phyloP scores from a whole-genome alignment of 768 basidiomycete species.

The Mycena polygramma region DNA sequence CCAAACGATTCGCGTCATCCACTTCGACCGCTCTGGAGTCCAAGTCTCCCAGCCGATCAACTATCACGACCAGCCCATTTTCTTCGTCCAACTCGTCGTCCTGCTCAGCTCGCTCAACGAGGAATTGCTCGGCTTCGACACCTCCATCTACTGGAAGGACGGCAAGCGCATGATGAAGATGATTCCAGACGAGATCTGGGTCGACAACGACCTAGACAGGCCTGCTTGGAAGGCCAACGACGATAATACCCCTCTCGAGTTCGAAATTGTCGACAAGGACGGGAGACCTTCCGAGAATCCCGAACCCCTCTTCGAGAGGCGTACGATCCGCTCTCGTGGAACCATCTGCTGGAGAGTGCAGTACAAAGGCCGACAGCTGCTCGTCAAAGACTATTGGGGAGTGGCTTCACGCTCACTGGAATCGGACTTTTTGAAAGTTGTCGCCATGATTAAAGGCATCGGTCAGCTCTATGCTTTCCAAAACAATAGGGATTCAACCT shows the following conservation, averaged over 20 bases:
- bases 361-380: slow-evolving; percentile 3
- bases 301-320: slow-evolving; percentile 31
- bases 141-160: slow-evolving; percentile 38
- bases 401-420: slow-evolving; percentile 24
- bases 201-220: not conserved
- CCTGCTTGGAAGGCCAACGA: not conserved
- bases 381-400: slow-evolving; percentile 45
- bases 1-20: slow-evolving; percentile 21
- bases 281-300: not conserved
- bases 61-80: slow-evolving; percentile 33
- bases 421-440: slow-evolving; percentile 25
- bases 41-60: slow-evolving; percentile 29
- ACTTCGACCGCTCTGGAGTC: slow-evolving; percentile 41
- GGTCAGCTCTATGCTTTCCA: slow-evolving; percentile 34
- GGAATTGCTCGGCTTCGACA: slow-evolving; percentile 40
- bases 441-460: slow-evolving; percentile 36
- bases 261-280: slow-evolving; percentile 3
- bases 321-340: slow-evolving; percentile 39
- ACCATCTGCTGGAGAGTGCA: slow-evolving; percentile 41
- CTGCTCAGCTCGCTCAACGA: slow-evolving; percentile 37
- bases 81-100: slow-evolving; percentile 41
- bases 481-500: slow-evolving; percentile 19
- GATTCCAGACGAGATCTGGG: not conserved
- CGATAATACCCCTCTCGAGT: not conserved
- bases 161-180: slow-evolving; percentile 25